phyloP scores from a whole-genome alignment of 176 grass and related monocot species.

The Aegilops speltoides region DNA sequence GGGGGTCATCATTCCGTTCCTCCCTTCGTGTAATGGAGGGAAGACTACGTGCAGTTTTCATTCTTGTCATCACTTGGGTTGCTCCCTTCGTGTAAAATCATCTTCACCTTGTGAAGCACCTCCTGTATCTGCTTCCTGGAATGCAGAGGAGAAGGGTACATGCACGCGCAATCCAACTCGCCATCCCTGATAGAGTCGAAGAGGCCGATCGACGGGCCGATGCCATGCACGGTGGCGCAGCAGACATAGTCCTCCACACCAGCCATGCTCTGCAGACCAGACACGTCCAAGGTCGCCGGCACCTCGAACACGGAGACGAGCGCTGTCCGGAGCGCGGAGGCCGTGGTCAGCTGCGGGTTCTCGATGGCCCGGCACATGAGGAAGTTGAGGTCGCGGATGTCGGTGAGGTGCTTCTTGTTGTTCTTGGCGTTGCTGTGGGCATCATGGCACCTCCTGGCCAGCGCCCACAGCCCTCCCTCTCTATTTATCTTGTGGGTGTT shows the following conservation, averaged over 20 bases:
- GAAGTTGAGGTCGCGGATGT: slow-evolving; percentile 81
- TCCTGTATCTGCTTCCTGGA: slow-evolving; percentile 69
- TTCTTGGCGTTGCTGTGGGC: slow-evolving; percentile 50
- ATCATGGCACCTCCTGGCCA: slow-evolving; percentile 71
- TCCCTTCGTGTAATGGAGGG: no score
- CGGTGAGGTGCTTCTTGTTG: slow-evolving; percentile 83
- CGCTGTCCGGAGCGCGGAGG: slow-evolving; percentile 60
- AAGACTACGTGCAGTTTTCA: not conserved
- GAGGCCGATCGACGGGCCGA: slow-evolving; percentile 66
- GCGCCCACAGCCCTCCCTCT: slow-evolving; percentile 70
- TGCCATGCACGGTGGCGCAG: slow-evolving; percentile 65
- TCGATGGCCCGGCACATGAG: slow-evolving; percentile 81
- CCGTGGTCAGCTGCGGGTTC: slow-evolving; percentile 66
- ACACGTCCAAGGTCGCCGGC: slow-evolving; percentile 24
- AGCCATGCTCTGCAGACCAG: slow-evolving; percentile 40
- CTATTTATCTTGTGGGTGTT: slow-evolving; percentile 60
- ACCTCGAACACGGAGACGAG: slow-evolving; percentile 83
- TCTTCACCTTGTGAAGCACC: slow-evolving; percentile 51
- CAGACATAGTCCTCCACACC: slow-evolving; percentile 72
- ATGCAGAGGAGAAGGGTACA: slow-evolving; percentile 83
- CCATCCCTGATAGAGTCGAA: slow-evolving; percentile 79
- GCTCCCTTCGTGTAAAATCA: slow-evolving; percentile 49
- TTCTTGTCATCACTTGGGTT: not conserved
- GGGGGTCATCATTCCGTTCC: not conserved
- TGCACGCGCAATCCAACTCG: slow-evolving; percentile 51